Conservation (phyloP, 116 monocot genomes). For the Papilionanthe hybrid region DNA sequence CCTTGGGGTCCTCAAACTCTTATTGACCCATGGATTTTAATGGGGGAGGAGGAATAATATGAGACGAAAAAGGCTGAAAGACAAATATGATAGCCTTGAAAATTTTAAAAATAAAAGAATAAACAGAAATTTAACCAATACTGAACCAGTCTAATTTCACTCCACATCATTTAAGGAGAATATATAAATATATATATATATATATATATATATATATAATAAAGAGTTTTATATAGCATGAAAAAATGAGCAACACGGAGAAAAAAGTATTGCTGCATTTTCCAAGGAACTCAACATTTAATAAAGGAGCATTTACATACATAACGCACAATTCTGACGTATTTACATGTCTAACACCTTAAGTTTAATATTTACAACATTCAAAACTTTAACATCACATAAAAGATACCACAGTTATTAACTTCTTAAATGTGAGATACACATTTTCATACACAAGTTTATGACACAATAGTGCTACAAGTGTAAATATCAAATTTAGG, state of each 20-base stretch:
- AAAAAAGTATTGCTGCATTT: not conserved
- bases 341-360: too few species aligned
- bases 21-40: not conserved
- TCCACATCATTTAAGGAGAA: not conserved
- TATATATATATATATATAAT: not conserved
- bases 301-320: too few species aligned
- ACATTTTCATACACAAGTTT: too few species aligned
- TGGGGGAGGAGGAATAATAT: not conserved
- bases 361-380: too few species aligned
- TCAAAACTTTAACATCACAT: too few species aligned
- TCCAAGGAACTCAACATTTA: not conserved
- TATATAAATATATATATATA: not conserved
- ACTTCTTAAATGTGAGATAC: too few species aligned
- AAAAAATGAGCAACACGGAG: not conserved
- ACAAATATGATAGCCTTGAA: not conserved
- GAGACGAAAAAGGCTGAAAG: not conserved
- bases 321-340: too few species aligned
- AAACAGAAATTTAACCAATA: not conserved
- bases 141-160: not conserved
- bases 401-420: too few species aligned
- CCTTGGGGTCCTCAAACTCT: not conserved
- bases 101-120: not conserved
- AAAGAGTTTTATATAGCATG: not conserved
- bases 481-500: too few species aligned
- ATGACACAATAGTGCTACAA: too few species aligned